Evolutionary conservation across 176 grass and related monocot genomes (phyloP), one percentile per base, ranked within the genome.

Genomic region (Paspalum vaginatum): DNA sequence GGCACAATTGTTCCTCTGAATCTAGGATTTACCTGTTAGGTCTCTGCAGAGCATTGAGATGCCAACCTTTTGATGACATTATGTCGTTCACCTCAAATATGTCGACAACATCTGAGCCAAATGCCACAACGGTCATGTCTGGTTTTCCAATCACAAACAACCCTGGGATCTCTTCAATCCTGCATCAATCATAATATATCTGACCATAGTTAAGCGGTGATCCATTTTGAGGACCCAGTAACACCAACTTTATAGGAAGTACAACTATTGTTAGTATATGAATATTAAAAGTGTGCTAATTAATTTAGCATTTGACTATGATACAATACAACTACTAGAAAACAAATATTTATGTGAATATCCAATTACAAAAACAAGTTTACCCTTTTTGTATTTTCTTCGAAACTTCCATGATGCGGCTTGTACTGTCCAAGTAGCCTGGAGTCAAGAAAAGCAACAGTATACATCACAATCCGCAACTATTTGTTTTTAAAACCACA

Each of bases 51-150:
- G 96, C 86, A 87, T 89, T 98, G 54, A 98, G 86, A 70, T 93
- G 96, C 96, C 96, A 98, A 11, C 96, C 96, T 84, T 98, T 95
- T 43, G 92, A 91, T 56, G 90, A 87, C 92, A 98, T 95, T 63
- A 98, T 79, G 86, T 98, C 96, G 65, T 98, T 98, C 32, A 98
- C 92, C 89, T 98, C 96, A 84, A 98, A 98, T 58, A 98, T 98
- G 85, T 95, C 88, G 16, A 95, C 66, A 18, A 47, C 69, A 73
- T 91, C 79, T 9, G 92, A 93, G 46, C 86, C 90, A 73, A 98
- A 98, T 51, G 96, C 96, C 64, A 98, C 87, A 27, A 98, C 82
- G 0, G 92, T 98, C 85, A 94, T 94, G 39, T 95, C 88, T 42
- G 96, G 96, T 39, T 95, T 94, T 56, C 96, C 96, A 18, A 98